Evolutionary conservation across 2,329 filamentous ascomycete species (phyloP).

Genomic region (Meredithiella fracta): DNA sequence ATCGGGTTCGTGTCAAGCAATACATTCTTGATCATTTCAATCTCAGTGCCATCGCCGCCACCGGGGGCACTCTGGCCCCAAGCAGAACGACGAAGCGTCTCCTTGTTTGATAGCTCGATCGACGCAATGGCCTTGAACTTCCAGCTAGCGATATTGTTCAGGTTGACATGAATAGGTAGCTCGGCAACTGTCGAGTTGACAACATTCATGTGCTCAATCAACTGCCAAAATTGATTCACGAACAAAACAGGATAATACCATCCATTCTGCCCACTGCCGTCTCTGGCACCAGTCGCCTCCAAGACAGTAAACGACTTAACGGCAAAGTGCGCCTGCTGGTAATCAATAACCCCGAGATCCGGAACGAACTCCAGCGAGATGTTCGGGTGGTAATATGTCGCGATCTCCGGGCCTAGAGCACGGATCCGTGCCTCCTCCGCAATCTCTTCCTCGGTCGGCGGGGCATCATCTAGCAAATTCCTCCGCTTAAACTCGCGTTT

Average conservation of each 20-base stretch:
- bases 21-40: conserved; percentile 94
- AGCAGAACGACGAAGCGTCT: conserved; percentile 62
- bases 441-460: conserved; percentile 26
- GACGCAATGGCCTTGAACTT: conserved; percentile 75
- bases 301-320: conserved; percentile 62
- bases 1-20: conserved; percentile 88
- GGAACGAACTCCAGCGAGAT: conserved; percentile 79
- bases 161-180: conserved; percentile 65
- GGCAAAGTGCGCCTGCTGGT: conserved; percentile 51
- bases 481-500: conserved; percentile 81
- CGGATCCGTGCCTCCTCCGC: conserved; percentile 36
- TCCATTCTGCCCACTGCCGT: conserved; percentile 68
- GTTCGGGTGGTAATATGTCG: conserved; percentile 89
- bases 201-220: conserved; percentile 77
- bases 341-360: conserved; percentile 54
- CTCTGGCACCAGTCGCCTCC: conserved; percentile 65
- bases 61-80: conserved; percentile 54
- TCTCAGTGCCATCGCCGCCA: conserved; percentile 77
- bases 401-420: conserved; percentile 47
- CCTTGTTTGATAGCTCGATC: conserved; percentile 75
- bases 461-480: conserved; percentile 54
- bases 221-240: conserved; percentile 94
- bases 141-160: conserved; percentile 72
- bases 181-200: conserved; percentile 78
- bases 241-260: conserved; percentile 91